These are phyloP conservation scores for Penicillium palitans DNA, from an alignment of 2,329 filamentous ascomycete genomes.

Conservation along the genomic window DNA sequence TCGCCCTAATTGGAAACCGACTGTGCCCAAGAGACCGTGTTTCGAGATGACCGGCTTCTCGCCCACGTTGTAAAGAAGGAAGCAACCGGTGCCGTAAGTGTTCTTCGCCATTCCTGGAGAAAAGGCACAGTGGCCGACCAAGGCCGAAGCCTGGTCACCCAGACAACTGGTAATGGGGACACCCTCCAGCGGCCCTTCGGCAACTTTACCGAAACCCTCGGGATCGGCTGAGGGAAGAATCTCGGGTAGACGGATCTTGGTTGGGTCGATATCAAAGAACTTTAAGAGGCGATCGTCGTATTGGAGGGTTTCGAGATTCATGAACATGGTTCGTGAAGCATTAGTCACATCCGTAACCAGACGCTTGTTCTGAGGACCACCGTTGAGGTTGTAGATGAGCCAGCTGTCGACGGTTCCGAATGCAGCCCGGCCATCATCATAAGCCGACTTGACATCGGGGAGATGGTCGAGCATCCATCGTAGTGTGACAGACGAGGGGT, in stretches of 20 bases:
- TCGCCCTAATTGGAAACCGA: conserved; percentile 80
- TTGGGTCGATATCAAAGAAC: conserved; percentile 75
- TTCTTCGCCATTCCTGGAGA: conserved; percentile 81
- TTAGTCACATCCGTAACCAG: conserved; percentile 87
- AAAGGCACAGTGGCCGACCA: conserved; percentile 85
- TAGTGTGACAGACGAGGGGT: conserved; percentile 82
- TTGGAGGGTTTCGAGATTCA: conserved; percentile 77
- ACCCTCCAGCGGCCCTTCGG: conserved; percentile 66
- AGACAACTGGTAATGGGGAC: conserved; percentile 78
- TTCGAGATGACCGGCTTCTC: conserved; percentile 80
- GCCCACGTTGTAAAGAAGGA: conserved; percentile 86
- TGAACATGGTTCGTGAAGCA: conserved; percentile 90
- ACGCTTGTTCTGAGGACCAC: conserved; percentile 64
- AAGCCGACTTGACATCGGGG: conserved; percentile 68
- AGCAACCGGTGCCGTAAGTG: conserved; percentile 87
- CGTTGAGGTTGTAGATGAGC: conserved; percentile 80
- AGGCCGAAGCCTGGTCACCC: conserved; percentile 81
- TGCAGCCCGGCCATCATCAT: conserved; percentile 71
- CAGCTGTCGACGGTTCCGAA: conserved; percentile 89
- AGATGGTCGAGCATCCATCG: conserved; percentile 77
- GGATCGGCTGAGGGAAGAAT: conserved; percentile 79
- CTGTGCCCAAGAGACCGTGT: conserved; percentile 79
- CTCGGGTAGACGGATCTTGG: conserved; percentile 73
- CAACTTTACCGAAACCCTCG: conserved; percentile 69
- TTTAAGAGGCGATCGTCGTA: conserved; percentile 75